Evolutionary conservation across 2,329 filamentous ascomycete species (phyloP), one percentile per base, ranked within the genome.

Genomic region (Ceratocystis albifundus): DNA sequence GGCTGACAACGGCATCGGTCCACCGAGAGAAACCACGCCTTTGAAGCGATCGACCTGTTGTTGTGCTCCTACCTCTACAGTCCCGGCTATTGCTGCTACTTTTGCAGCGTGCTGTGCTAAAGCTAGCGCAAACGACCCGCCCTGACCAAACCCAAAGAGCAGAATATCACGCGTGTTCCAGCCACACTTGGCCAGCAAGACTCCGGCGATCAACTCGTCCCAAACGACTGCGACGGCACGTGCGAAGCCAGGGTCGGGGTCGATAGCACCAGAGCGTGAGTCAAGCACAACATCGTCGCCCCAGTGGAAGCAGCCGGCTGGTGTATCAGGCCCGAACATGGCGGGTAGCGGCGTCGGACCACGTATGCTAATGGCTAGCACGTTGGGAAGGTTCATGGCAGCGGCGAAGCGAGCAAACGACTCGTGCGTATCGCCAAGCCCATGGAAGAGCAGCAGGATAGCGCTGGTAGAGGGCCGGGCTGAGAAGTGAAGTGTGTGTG

Each of bases 371-470:
- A 96, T 82, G 71, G 85, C 85, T 66, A 86, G 82, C 64, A 91
- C 91, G 72, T 91, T 88, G 0, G 90, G 90, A 2, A 96, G 83
- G 68, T 82, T 79, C 68, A 96, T 76, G 70, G 84, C 84, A 66
- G 79, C 78, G 22, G 86, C 89, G 69, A 96, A 88, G 57, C 77
- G 76, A 68, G 83, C 81, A 74, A 94, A 95, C 45, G 88, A 80
- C 2, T 74, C 72, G 68, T 89, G 82, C 44, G 82, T 84, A 76
- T 96, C 91, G 69, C 91, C 91, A 12, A 96, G 82, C 69, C 90
- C 90, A 75, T 96, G 91, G 67, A 96, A 84, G 64, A 96, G 82
- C 72, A 96, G 77, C 69, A 96, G 84, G 70, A 95, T 80, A 71
- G 92, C 87, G 55, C 85, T 88, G 8, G 87, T 84, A 12, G 82